A percentile compares a stretch with the other conserved stretches of the same genome.
These are phyloP conservation scores for Boletus insuetus DNA, from an alignment of 768 basidiomycete species.

Conservation along the genomic window DNA sequence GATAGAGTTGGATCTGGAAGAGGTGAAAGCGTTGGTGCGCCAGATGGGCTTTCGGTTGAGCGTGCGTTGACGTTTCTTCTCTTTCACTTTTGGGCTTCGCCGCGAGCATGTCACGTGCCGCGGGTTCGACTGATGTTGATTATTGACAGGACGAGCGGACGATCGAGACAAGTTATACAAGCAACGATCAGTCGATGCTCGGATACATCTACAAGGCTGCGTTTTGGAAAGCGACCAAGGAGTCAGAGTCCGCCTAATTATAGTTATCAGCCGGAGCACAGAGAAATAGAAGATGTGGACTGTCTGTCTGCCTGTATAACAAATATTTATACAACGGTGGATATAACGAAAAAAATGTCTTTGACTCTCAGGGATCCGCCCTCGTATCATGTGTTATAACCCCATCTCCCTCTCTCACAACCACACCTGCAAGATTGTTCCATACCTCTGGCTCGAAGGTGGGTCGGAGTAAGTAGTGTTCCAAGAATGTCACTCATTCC, in stretches of 20 bases:
- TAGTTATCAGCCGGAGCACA: not conserved
- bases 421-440: too few relatives aligned
- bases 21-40: slow-evolving; percentile 72
- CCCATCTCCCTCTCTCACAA: too few relatives aligned
- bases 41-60: slow-evolving; percentile 79
- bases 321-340: too few relatives aligned
- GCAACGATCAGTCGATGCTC: slow-evolving; percentile 77
- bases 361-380: too few relatives aligned
- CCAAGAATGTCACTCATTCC: too few relatives aligned
- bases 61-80: slow-evolving; percentile 42
- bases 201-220: slow-evolving; percentile 80
- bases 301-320: not conserved
- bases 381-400: too few relatives aligned
- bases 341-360: too few relatives aligned
- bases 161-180: slow-evolving; percentile 85
- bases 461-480: too few relatives aligned
- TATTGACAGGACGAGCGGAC: slow-evolving; percentile 80
- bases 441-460: too few relatives aligned
- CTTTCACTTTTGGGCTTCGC: too few relatives aligned
- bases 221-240: slow-evolving; percentile 77
- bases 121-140: not conserved
- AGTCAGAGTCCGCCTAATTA: not conserved
- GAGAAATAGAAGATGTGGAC: not conserved
- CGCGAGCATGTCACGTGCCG: not conserved
- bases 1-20: slow-evolving; percentile 86